These are phyloP conservation scores for Pistacia vera DNA, from an alignment of 345 rosid species.

Conservation along the genomic window DNA sequence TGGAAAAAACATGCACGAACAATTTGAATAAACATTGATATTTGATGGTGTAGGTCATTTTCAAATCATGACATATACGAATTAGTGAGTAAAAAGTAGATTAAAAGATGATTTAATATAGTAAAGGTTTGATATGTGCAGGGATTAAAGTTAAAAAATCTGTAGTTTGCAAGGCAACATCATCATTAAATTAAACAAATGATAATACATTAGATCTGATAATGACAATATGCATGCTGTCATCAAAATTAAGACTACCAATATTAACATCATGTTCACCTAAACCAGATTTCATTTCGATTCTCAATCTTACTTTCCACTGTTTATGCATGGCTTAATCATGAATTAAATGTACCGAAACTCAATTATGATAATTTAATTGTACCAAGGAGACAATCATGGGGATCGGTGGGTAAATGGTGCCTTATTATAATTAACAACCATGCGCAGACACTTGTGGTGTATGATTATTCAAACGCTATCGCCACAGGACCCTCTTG, in stretches of 20 bases:
- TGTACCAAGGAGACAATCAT: background rate
- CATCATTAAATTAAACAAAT: slow-evolving; percentile 8
- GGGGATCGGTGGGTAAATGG: background rate
- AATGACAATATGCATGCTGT: background rate
- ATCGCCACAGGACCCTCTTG: too few species aligned
- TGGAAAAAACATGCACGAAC: too few species aligned
- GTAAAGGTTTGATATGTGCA: background rate
- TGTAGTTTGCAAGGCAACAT: slow-evolving; percentile 1
- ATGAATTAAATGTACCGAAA: slow-evolving; percentile 7
- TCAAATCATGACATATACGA: background rate
- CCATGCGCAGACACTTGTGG: slow-evolving; percentile 6
- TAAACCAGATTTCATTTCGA: too few species aligned
- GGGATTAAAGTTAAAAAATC: background rate
- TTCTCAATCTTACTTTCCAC: background rate
- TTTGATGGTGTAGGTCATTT: background rate
- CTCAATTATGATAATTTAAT: background rate
- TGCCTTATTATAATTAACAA: background rate
- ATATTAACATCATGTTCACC: background rate
- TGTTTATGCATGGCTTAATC: background rate
- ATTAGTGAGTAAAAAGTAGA: background rate
- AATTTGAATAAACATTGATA: too few species aligned
- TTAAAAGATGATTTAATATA: background rate
- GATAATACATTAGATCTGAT: background rate
- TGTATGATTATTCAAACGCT: background rate
- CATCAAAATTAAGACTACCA: background rate